phyloP scores from a whole-genome alignment of 2,329 filamentous ascomycete genomes.

The Achaetomium macrosporum region DNA sequence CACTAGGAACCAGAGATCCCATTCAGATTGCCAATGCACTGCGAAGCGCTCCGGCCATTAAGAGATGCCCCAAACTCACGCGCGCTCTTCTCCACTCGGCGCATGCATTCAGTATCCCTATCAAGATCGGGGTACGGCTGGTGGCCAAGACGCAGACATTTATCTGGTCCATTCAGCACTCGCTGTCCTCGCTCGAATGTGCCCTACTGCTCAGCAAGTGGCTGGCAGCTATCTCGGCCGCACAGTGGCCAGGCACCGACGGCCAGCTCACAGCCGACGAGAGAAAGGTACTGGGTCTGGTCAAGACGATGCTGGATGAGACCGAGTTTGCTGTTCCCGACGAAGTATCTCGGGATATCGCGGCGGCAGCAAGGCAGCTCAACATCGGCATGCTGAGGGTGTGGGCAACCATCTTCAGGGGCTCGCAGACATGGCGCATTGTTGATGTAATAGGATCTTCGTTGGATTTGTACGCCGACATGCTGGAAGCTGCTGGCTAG shows the following conservation, averaged over 20 bases:
- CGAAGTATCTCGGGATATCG: neutral
- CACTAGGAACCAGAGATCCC: slow-evolving; percentile 42
- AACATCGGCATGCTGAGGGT: slow-evolving; percentile 15
- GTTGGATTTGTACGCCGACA: slow-evolving; percentile 16
- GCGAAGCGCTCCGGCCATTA: slow-evolving; percentile 35
- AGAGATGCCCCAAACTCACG: slow-evolving; percentile 40
- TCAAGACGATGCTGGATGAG: slow-evolving; percentile 17
- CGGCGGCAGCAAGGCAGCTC: slow-evolving; percentile 8
- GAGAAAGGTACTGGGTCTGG: slow-evolving; percentile 8
- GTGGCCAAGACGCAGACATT: slow-evolving; percentile 48
- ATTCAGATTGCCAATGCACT: slow-evolving; percentile 40
- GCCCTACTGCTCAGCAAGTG: slow-evolving; percentile 41
- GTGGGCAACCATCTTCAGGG: slow-evolving; percentile 18
- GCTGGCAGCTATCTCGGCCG: slow-evolving; percentile 25
- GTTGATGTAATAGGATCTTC: slow-evolving; percentile 17
- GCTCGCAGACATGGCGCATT: slow-evolving; percentile 18
- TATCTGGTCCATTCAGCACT: slow-evolving; percentile 51
- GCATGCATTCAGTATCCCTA: slow-evolving; percentile 48
- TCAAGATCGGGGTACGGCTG: slow-evolving; percentile 47
- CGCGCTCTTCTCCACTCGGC: slow-evolving; percentile 48
- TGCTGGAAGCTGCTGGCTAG: slow-evolving; percentile 8
- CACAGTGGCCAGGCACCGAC: neutral
- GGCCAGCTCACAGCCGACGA: slow-evolving; percentile 8
- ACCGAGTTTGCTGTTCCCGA: slow-evolving; percentile 15
- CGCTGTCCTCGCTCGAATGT: slow-evolving; percentile 48